Base-by-base conservation (phyloP, 495 filamentous ascomycete species). In the Polyplosphaeria fusca region DNA sequence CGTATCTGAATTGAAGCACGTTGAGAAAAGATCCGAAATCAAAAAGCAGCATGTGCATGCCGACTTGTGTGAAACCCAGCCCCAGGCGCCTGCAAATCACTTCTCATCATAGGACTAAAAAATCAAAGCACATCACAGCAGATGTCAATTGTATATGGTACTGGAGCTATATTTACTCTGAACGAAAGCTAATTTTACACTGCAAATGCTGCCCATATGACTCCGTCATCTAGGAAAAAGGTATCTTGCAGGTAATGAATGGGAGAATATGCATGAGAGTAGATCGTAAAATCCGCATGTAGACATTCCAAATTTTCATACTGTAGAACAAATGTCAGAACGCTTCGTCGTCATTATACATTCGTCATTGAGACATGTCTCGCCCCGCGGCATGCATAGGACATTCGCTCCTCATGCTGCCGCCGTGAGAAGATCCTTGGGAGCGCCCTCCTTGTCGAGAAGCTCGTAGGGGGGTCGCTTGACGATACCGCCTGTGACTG, bases 401-500 rank as follows among this genome's bases (percentile, higher is more conserved):
- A 14, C 30, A 7, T 35, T 35, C 30, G 7, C 7, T 48, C n/a
- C 11, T 59, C 57, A 73, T 13, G 68, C 70, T 1, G 69, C 64
- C 14, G 66, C 70, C 5, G 64, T 67, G 55, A 73, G 67, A 3
- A 67, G 56, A 42, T 71, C 65, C 22, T 44, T 46, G 1, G 67
- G 63, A 32, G 58, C 63, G 3, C 67, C 62, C 24, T 70, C 59
- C 52, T 70, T 68, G 51, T 65, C 18, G 23, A 72, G 42, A 24
- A 70, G 51, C 64, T 88, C 85, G 64, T 86, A 76, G 3, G 89
- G 88, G 13, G 84, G 83, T 22, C 84, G 82, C 75, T 88, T 93
- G 46, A 97, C 82, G 62, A 99, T 97, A 66, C 93, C 93, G 61
- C 93, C 93, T 11, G 92, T 96, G 53, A 95, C 88, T 7, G 93